These are phyloP conservation scores for Kernera saxatilis DNA, from an alignment of 345 rosid species.

Conservation along the genomic window DNA sequence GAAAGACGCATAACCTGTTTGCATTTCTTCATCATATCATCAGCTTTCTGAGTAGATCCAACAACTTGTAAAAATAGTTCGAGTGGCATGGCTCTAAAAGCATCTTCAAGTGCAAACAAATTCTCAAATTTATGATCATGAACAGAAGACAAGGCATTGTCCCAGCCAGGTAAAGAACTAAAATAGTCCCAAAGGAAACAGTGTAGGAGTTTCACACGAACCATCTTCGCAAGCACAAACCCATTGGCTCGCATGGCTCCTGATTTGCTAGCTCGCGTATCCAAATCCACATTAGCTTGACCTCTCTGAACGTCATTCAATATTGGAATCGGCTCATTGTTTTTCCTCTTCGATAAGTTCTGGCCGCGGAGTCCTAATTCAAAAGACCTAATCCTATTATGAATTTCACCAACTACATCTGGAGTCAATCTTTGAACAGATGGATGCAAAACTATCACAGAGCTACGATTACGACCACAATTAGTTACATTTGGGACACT, in stretches of 20 bases:
- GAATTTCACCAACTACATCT: slow-evolving; percentile 56
- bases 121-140: slow-evolving; percentile 38
- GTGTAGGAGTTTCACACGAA: slow-evolving; percentile 81
- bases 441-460: slow-evolving; percentile 72
- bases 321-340: slow-evolving; percentile 52
- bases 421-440: slow-evolving; percentile 55
- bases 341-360: slow-evolving; percentile 50
- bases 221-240: slow-evolving; percentile 90
- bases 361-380: slow-evolving; percentile 71
- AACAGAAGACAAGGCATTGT: slow-evolving; percentile 41
- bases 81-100: slow-evolving; percentile 69
- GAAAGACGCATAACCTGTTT: slow-evolving; percentile 60
- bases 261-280: slow-evolving; percentile 42
- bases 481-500: slow-evolving; percentile 77
- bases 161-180: slow-evolving; percentile 47
- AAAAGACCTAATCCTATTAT: slow-evolving; percentile 68
- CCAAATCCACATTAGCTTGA: slow-evolving; percentile 40
- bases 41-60: slow-evolving; percentile 63
- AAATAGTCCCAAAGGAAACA: slow-evolving; percentile 71
- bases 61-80: slow-evolving; percentile 86
- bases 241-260: slow-evolving; percentile 95
- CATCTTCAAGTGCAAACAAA: slow-evolving; percentile 70
- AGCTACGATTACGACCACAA: slow-evolving; percentile 57
- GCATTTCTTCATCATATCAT: slow-evolving; percentile 72
- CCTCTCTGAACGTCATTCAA: slow-evolving; percentile 68